Base-by-base conservation (phyloP, 169 alveolate genomes). In the Cryptosporidium andersoni region DNA sequence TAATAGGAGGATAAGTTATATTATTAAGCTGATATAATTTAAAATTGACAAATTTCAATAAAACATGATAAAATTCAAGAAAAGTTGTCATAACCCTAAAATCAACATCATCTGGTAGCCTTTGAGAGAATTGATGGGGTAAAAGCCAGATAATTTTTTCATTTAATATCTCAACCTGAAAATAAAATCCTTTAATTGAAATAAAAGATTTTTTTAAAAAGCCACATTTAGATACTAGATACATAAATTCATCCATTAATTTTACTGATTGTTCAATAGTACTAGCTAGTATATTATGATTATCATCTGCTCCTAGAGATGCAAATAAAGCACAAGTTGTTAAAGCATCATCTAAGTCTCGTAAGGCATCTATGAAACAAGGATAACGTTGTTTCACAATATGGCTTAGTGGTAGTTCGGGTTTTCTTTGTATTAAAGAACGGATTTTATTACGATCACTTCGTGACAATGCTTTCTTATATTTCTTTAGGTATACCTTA, bases 131-230 rank as follows among this genome's bases (percentile, higher is more conserved):
- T 80, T 94, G 93, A 90, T 97, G 99, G 39, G 99, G 99, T 42
- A 95, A 89, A 40, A 98, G 89, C 99, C 99, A 98, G 2, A 99
- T 96, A 56, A 98, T 97, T 34, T 92, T 88, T 63, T 93, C 95
- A 37, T 98, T 98, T 43, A 92, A 91, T 42, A 98, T 95, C 88
- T 96, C 97, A 2, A 97, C 99, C 89, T 97, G 98, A 88, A 97
- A 95, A 93, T 97, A 98, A 81, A 96, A 98, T 36, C 99, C 99
- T 92, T 98, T 98, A 42, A 98, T 95, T 45, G 99, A 96, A 25
- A 93, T 94, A 91, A 95, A 98, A 82, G 52, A 92, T 89, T 80
- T 93, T 51, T 88, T 65, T 42, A 92, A 66, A 12, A 90, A 88
- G 51, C 89, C 66, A 37, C 66, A 63, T 14, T 92, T 89, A 51